These are phyloP conservation scores for Lactifluus volemus DNA, from an alignment of 768 basidiomycete species.

Conservation along the genomic window DNA sequence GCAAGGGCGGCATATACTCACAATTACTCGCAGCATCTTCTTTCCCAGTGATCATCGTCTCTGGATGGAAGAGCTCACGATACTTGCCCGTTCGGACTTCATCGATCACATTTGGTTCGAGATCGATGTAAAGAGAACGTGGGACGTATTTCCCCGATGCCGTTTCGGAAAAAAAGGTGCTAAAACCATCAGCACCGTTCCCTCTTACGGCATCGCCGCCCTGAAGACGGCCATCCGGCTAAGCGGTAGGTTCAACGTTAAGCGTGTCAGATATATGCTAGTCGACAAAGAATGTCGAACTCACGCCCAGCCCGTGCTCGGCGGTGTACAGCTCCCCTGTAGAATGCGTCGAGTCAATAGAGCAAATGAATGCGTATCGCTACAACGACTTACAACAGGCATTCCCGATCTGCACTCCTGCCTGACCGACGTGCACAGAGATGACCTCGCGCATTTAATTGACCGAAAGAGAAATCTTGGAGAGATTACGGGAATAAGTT, in stretches of 20 bases:
- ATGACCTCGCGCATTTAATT: conserved; percentile 88
- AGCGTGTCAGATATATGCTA: conserved; percentile 14
- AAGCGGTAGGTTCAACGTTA: background rate
- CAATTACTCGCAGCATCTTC: conserved; percentile 99
- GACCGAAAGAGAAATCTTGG: conserved; percentile 11
- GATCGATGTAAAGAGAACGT: conserved; percentile 92
- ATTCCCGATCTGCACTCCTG: conserved; percentile 96
- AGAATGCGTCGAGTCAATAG: conserved; percentile 13
- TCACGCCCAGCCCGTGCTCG: conserved; percentile 94
- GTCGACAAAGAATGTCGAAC: conserved; percentile 26
- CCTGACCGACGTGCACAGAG: conserved; percentile 97
- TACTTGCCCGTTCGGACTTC: conserved; percentile 95
- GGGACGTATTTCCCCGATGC: conserved; percentile 95
- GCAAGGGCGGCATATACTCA: conserved; percentile 29
- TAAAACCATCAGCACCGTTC: conserved; percentile 83
- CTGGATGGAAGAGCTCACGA: conserved; percentile 97
- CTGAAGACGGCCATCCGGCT: conserved; percentile 92
- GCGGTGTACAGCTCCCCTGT: conserved; percentile 97
- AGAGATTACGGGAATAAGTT: background rate
- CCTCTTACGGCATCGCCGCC: conserved; percentile 59
- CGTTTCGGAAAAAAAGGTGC: conserved; percentile 99
- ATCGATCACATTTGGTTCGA: conserved; percentile 97
- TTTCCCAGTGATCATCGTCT: conserved; percentile 96
- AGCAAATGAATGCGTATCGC: conserved; percentile 1
- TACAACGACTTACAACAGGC: conserved; percentile 79